Evolutionary conservation across 768 basidiomycete species (phyloP).

Genomic region (Peribolospora baueri): DNA sequence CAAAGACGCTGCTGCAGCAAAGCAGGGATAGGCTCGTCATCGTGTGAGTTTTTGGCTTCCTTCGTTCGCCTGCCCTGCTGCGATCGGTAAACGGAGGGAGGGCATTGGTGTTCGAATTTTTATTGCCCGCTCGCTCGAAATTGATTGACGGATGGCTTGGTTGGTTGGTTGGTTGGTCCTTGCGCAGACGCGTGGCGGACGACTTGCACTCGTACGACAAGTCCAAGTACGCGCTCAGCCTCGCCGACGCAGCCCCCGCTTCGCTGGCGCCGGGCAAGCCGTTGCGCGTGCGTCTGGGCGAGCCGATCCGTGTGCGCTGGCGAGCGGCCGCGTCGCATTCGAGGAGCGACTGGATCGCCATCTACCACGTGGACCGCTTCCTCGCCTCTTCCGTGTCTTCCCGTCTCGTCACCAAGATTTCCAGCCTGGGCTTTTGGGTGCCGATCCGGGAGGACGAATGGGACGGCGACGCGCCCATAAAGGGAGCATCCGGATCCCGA

Average conservation of each 20-base stretch:
- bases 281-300: slow-evolving; percentile 62
- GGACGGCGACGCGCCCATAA: slow-evolving; percentile 54
- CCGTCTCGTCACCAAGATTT: slow-evolving; percentile 52
- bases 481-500: slow-evolving; percentile 14
- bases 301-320: slow-evolving; percentile 69
- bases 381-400: slow-evolving; percentile 52
- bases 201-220: slow-evolving; percentile 60
- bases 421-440: slow-evolving; percentile 73
- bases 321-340: slow-evolving; percentile 66
- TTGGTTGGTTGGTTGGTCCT: neutral
- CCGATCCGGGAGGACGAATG: slow-evolving; percentile 79
- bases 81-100: neutral
- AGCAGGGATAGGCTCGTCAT: slow-evolving; percentile 76
- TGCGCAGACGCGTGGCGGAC: slow-evolving; percentile 44
- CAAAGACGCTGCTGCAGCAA: slow-evolving; percentile 70
- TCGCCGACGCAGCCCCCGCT: slow-evolving; percentile 15
- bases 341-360: slow-evolving; percentile 80
- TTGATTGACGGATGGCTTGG: neutral
- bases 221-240: slow-evolving; percentile 46
- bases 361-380: slow-evolving; percentile 21
- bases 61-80: neutral
- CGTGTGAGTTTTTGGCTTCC: slow-evolving; percentile 32
- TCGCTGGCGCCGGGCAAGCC: slow-evolving; percentile 22
- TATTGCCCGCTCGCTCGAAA: neutral
- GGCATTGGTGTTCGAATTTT: neutral